These are phyloP conservation scores for Gyromitra esculenta DNA, from an alignment of 2,329 filamentous ascomycete species.

Conservation along the genomic window DNA sequence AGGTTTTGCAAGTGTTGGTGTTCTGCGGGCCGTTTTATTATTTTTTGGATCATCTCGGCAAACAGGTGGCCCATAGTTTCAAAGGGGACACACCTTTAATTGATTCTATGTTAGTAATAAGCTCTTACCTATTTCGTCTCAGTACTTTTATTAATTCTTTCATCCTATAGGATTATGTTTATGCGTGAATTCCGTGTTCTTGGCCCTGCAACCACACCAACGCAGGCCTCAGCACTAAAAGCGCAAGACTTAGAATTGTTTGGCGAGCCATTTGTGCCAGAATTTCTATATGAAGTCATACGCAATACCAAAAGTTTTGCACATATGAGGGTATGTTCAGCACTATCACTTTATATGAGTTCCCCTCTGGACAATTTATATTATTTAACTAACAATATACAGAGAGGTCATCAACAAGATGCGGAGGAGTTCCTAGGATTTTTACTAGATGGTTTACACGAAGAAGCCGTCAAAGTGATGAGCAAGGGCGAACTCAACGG, in stretches of 20 bases:
- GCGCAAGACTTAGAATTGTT: constrained; percentile 86
- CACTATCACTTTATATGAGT: constrained; percentile 6
- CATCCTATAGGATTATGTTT: constrained; percentile 80
- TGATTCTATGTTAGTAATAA: constrained; percentile 82
- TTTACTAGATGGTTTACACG: constrained; percentile 88
- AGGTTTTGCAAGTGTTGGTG: constrained; percentile 94
- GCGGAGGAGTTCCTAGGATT: constrained; percentile 97
- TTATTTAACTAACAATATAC: constrained; percentile 57
- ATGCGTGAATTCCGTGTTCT: constrained; percentile 90
- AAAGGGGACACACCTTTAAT: constrained; percentile 93
- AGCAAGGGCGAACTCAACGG: constrained; percentile 63
- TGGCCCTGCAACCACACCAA: constrained; percentile 69
- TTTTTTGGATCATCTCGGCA: constrained; percentile 86
- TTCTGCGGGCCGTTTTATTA: constrained; percentile 95
- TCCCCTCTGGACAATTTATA: constrained; percentile 38
- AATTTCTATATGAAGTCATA: constrained; percentile 95
- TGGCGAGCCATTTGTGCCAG: constrained; percentile 88
- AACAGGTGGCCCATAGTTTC: constrained; percentile 86
- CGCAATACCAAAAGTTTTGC: constrained; percentile 85
- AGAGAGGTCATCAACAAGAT: constrained; percentile 96
- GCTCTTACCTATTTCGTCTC: neutral
- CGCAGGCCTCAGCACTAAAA: constrained; percentile 77
- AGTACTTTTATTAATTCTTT: neutral
- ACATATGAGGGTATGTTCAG: constrained; percentile 79
- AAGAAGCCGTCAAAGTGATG: constrained; percentile 86